Base-by-base conservation (phyloP, 306 rosid genomes). In the Inga leiocalycina region DNA sequence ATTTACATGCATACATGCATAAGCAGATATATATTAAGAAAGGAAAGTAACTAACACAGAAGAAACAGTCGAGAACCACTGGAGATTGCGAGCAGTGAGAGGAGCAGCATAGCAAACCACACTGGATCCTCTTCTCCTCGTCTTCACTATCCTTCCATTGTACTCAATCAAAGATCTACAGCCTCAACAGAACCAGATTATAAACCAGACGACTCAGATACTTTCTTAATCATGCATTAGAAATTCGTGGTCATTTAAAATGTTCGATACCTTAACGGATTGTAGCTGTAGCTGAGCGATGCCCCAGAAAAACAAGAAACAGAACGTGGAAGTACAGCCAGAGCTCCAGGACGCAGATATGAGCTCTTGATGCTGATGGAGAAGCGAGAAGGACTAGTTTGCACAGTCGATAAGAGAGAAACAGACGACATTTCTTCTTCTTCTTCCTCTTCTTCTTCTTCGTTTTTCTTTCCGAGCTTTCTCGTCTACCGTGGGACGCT, bases 1-100 rank as follows among this genome's bases (percentile, higher is more conserved):
- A 44, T 19, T 17, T 14, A 34, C 34, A 45, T 1, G 61, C n/a
- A 44, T 5, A 16, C 5, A 49, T 22, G n/a, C 5, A 67, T 54
- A 43, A 35, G 34, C 54, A 24, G 13, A 44, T 65, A 27, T 51
- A 51, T 16, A 75, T n/a, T 3, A 19, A 46, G 75, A 45, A 3
- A 54, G 78, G n/a, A 66, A 37, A 82, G 87, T 19, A 20, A 78
- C 79, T 75, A 32, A 95, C 99, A 82, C 85, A 66, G 94, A 72
- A 76, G 93, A 91, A 80, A 93, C 72, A 65, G 88, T 34, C 51
- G 93, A 85, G 89, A 95, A 82, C 90, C 88, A 91, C 71, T 89
- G 98, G 69, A 95, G 80, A 82, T 69, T 89, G 52, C 87, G 80
- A 83, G 77, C 73, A 66, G 86, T n/a, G 72, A 95, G 35, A 80